phyloP scores from a whole-genome alignment of 495 filamentous ascomycete species.

The Barbatosphaeria neglecta region DNA sequence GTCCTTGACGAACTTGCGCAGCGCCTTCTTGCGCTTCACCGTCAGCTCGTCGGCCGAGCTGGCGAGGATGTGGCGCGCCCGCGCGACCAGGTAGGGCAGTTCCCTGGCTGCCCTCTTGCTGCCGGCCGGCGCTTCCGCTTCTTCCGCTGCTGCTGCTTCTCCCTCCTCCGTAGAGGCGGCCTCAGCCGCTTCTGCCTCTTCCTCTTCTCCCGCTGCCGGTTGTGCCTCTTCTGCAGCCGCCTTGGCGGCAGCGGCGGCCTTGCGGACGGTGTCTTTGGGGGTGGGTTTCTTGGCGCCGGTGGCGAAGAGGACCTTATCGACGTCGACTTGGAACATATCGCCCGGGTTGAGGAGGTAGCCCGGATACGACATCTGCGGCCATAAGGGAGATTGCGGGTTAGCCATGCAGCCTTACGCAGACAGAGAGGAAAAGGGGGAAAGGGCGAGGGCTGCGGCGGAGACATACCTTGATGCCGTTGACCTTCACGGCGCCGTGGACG shows the following conservation, averaged over 20 bases:
- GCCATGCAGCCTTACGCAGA: too few species aligned
- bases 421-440: too few species aligned
- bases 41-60: conserved; percentile 5
- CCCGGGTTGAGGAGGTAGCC: conserved; percentile 94
- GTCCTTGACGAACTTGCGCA: conserved; percentile 21
- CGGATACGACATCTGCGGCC: conserved; percentile 70
- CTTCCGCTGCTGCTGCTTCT: conserved; percentile 4
- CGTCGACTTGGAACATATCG: conserved; percentile 93
- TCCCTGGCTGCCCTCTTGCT: conserved; percentile 11
- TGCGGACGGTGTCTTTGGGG: background rate
- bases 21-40: conserved; percentile 21
- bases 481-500: conserved; percentile 81
- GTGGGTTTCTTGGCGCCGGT: conserved; percentile 61
- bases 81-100: conserved; percentile 9
- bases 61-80: conserved; percentile 15
- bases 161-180: conserved; percentile 13
- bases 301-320: conserved; percentile 74
- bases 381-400: background rate
- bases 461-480: conserved; percentile 87
- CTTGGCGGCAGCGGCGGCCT: background rate
- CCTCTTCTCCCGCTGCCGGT: conserved; percentile 19
- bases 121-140: background rate
- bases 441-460: background rate
- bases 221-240: conserved; percentile 3
- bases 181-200: conserved; percentile 13